Percentiles rank a stretch among this genome's conserved stretches.
These are phyloP conservation scores for Chytriomyces hyalinus DNA, from an alignment of 192 early-diverging fungal genomes.

Conservation along the genomic window DNA sequence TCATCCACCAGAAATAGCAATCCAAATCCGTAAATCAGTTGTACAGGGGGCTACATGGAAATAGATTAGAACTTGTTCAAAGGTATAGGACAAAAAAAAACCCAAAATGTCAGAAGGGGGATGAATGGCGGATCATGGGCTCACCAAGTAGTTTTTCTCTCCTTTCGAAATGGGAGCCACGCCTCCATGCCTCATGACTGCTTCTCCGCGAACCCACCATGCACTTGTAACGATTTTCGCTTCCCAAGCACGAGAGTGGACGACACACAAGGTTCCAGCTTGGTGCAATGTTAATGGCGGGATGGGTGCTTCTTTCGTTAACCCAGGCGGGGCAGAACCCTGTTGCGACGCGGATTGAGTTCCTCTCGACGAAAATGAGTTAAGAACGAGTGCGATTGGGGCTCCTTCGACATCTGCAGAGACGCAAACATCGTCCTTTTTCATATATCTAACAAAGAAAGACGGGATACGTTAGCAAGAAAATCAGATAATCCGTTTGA, in stretches of 20 bases:
- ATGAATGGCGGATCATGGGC: not conserved
- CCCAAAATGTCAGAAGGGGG: not conserved
- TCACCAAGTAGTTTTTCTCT: slow-evolving; percentile 76
- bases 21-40: slow-evolving; percentile 97
- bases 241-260: slow-evolving; percentile 95
- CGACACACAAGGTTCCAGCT: slow-evolving; percentile 94
- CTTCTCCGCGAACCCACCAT: slow-evolving; percentile 90
- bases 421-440: slow-evolving; percentile 83
- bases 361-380: slow-evolving; percentile 45
- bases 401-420: slow-evolving; percentile 94
- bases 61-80: not conserved
- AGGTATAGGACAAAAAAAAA: not conserved
- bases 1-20: slow-evolving; percentile 90
- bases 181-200: slow-evolving; percentile 82
- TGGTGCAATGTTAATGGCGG: slow-evolving; percentile 92
- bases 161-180: slow-evolving; percentile 55
- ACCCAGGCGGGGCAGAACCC: slow-evolving; percentile 18
- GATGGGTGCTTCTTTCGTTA: slow-evolving; percentile 55
- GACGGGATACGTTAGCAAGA: not conserved
- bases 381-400: slow-evolving; percentile 88
- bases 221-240: slow-evolving; percentile 92
- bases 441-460: slow-evolving; percentile 56
- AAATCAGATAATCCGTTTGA: slow-evolving; percentile 23
- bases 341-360: not conserved
- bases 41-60: slow-evolving; percentile 83